phyloP scores from a whole-genome alignment of 1,284 basidiomycete genomes.

The Gomphus sp. region DNA sequence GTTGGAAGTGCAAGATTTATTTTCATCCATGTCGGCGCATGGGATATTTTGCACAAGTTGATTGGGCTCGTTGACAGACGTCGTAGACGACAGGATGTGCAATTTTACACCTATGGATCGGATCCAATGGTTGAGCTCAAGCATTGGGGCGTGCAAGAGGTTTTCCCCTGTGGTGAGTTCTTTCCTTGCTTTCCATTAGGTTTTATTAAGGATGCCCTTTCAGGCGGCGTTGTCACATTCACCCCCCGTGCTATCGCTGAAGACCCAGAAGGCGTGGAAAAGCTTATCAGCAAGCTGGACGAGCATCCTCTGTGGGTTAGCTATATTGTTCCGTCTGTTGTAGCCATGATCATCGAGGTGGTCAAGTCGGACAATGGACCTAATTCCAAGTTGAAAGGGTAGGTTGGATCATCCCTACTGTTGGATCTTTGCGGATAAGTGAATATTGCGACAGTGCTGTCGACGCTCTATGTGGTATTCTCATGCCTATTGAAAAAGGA shows the following conservation, averaged over 20 bases:
- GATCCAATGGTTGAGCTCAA: slow-evolving; percentile 37
- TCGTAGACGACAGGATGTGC: slow-evolving; percentile 31
- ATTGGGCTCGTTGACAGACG: slow-evolving; percentile 38
- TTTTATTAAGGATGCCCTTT: neutral
- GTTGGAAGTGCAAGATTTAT: slow-evolving; percentile 36
- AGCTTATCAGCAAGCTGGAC: slow-evolving; percentile 37
- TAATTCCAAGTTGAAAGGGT: slow-evolving; percentile 26
- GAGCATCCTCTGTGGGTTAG: slow-evolving; percentile 57
- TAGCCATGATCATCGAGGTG: slow-evolving; percentile 34
- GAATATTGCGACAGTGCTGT: slow-evolving; percentile 11
- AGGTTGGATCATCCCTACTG: slow-evolving; percentile 7
- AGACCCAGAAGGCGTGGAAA: slow-evolving; percentile 34
- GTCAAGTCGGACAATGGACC: slow-evolving; percentile 11
- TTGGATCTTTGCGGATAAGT: slow-evolving; percentile 17
- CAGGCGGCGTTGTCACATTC: slow-evolving; percentile 63
- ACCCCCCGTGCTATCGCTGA: slow-evolving; percentile 47
- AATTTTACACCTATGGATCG: slow-evolving; percentile 59
- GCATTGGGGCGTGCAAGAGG: slow-evolving; percentile 50
- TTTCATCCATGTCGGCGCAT: slow-evolving; percentile 55
- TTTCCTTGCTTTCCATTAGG: neutral
- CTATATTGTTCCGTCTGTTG: slow-evolving; percentile 49
- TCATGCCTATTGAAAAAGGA: slow-evolving; percentile 42
- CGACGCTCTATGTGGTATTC: slow-evolving; percentile 26
- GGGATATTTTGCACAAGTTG: slow-evolving; percentile 37
- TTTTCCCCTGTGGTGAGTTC: slow-evolving; percentile 52